These are phyloP conservation scores for Saussurea involucrata DNA, from an alignment of 129 eudicot species.

Conservation along the genomic window DNA sequence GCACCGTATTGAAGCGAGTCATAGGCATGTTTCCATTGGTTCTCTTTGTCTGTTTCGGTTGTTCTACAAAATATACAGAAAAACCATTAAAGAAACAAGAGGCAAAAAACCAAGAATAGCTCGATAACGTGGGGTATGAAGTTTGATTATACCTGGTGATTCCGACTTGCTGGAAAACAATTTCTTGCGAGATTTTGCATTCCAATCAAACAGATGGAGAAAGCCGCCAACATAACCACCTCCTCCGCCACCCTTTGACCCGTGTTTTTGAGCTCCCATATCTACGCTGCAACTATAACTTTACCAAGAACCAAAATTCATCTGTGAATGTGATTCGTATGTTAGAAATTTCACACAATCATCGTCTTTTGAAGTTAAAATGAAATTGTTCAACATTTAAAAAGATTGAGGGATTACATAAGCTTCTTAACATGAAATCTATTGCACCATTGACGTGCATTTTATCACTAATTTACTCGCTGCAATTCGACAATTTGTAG, in stretches of 20 bases:
- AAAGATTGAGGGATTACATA: background rate
- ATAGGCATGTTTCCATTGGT: constrained; percentile 61
- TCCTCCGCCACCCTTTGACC: constrained; percentile 77
- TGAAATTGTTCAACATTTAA: background rate
- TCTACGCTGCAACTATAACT: constrained; percentile 11
- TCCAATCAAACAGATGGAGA: constrained; percentile 94
- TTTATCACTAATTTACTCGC: background rate
- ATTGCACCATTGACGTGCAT: background rate
- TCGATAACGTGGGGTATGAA: background rate
- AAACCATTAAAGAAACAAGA: background rate
- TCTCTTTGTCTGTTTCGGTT: constrained; percentile 79
- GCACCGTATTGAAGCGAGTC: constrained; percentile 60
- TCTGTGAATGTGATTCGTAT: constrained; percentile 34
- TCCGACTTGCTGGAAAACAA: constrained; percentile 76
- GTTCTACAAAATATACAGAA: constrained; percentile 39
- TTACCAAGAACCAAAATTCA: constrained; percentile 15
- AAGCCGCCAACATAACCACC: constrained; percentile 92
- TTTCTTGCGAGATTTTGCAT: constrained; percentile 89
- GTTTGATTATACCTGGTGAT: constrained; percentile 51
- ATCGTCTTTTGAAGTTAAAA: background rate
- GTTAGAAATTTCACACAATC: background rate
- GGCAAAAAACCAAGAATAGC: background rate
- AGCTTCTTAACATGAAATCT: background rate
- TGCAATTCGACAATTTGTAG: background rate
- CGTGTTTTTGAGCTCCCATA: constrained; percentile 78